phyloP scores from a whole-genome alignment of 441 rosid species.

The Capsella rubella region DNA sequence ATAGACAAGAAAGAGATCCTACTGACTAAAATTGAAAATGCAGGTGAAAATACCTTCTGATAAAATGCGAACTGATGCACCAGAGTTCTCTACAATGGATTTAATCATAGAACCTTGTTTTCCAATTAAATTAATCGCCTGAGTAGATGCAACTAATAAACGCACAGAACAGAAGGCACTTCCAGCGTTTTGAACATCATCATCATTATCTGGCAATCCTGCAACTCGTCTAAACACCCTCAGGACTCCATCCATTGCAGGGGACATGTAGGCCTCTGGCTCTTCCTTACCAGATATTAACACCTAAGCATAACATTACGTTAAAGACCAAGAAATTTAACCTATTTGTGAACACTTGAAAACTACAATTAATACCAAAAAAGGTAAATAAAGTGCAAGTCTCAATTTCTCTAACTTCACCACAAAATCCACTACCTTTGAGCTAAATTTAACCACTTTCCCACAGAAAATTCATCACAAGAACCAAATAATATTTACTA shows the following conservation, averaged over 20 bases:
- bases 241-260: constrained; percentile 85
- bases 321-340: not conserved
- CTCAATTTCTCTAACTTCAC: constrained; percentile 3
- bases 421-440: not conserved
- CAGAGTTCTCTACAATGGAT: constrained; percentile 78
- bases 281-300: constrained; percentile 86
- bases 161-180: constrained; percentile 67
- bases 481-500: not conserved
- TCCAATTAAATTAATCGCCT: constrained; percentile 90
- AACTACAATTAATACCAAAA: too few relatives aligned
- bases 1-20: not conserved
- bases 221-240: constrained; percentile 79
- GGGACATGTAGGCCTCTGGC: constrained; percentile 73
- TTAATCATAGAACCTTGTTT: constrained; percentile 84
- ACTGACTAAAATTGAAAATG: not conserved
- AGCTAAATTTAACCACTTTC: not conserved
- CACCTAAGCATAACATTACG: constrained; percentile 54
- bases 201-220: constrained; percentile 63
- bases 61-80: constrained; percentile 78
- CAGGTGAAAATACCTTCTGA: constrained; percentile 60
- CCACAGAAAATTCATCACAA: not conserved
- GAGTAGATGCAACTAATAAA: constrained; percentile 81
- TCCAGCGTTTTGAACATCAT: constrained; percentile 54
- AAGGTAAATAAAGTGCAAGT: not conserved
- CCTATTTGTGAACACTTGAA: not conserved